Evolutionary conservation across 768 basidiomycete species (phyloP).

Genomic region (Gloeopeniophorella convolvens): DNA sequence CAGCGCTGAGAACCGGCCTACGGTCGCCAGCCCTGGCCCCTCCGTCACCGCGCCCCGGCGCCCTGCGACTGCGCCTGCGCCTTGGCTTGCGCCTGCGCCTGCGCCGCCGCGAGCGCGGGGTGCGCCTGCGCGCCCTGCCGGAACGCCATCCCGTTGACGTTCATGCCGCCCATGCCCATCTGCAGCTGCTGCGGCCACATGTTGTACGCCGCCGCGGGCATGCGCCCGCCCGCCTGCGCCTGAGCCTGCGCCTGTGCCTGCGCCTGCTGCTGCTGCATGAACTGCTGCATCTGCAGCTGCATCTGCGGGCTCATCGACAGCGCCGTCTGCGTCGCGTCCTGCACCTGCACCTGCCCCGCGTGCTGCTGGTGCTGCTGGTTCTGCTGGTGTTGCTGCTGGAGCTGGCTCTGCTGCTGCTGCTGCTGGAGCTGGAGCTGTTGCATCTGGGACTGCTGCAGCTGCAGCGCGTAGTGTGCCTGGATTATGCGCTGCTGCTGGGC

Average conservation of each 20-base stretch:
- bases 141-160: constrained; percentile 4
- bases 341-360: constrained; percentile 18
- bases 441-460: background rate
- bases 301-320: constrained; percentile 20
- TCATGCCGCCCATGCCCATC: background rate
- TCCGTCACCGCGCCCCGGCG: constrained; percentile 7
- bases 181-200: background rate
- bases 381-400: constrained; percentile 22
- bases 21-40: background rate
- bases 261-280: constrained; percentile 18
- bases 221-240: constrained; percentile 18
- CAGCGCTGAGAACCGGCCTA: background rate
- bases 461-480: background rate
- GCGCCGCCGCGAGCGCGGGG: background rate
- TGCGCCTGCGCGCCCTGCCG: background rate
- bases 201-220: background rate
- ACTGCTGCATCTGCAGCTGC: constrained; percentile 16
- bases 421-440: constrained; percentile 9
- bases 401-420: constrained; percentile 16
- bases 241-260: constrained; percentile 8
- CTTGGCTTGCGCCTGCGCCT: constrained; percentile 6
- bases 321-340: constrained; percentile 20
- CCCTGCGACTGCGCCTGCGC: constrained; percentile 18
- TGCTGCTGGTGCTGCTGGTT: constrained; percentile 21
- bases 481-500: constrained; percentile 2